Base-by-base conservation (phyloP, 768 basidiomycete species). In the Mycena crocata region DNA sequence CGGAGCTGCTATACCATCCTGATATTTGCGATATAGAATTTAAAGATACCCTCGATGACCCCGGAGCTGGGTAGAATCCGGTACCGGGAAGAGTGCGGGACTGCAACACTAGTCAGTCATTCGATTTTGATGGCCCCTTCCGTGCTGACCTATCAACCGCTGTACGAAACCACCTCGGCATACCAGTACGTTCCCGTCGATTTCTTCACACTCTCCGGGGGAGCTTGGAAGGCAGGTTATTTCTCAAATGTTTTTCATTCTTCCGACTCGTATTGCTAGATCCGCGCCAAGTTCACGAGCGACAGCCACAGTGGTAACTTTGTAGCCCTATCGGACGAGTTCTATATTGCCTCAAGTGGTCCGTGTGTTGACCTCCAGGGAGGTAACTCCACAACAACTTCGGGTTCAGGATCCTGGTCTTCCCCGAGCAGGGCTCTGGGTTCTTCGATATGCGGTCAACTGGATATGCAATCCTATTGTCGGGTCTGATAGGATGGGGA, bases 201-300 rank as follows among this genome's bases (percentile, higher is more conserved):
- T 15, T 24, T 10, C 13, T 46, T 44, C 61, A 55, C n/a, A 14
- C 37, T 61, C 3, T 31, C 28, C 10, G 60, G 35, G 5, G 62
- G 62, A 12, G 62, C 62, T 10, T 58, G 40, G 42, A 58, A 56
- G 54, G 54, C 39, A 42, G 8, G 39, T 42, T 19, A 5, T 14
- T 28, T 28, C 23, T 3, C 21, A 26, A 39, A 6, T 21, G 2
- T 8, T 26, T 21, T 14, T 4, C 37, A n/a, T 28, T 5, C 39
- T 8, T 5, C 19, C 17, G 26, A 15, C 10, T 52, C 15, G 35
- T 30, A 8, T 28, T 54, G n/a, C n/a, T 34, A 64, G 44, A 35
- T 64, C 23, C 46, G 62, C 28, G 55, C 62, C 6, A 64, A 64
- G 32, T 64, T 62, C 44, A 63, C 62, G 10, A n/a, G 31, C 32